Evolutionary conservation across 2,329 filamentous ascomycete genomes (phyloP).

Genomic region (Ascosphaera apis): DNA sequence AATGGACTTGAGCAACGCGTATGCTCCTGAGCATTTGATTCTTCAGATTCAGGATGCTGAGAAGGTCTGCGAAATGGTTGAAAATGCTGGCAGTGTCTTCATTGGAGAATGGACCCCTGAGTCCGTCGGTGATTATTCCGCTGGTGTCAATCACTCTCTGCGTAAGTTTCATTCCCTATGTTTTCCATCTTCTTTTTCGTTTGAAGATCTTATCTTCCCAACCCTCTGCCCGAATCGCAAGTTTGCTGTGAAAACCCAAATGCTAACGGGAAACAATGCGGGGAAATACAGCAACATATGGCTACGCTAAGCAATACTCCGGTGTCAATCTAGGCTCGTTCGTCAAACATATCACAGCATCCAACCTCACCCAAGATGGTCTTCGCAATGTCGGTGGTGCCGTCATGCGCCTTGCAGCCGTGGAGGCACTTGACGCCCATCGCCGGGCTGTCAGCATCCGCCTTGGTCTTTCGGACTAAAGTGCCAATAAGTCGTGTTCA

Average conservation of each 20-base stretch:
- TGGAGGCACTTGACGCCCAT: conserved; percentile 89
- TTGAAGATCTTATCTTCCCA: conserved; percentile 5
- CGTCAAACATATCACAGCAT: conserved; percentile 93
- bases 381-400: conserved; percentile 65
- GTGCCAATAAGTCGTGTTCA: conserved; percentile 13
- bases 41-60: conserved; percentile 64
- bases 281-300: conserved; percentile 80
- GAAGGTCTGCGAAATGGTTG: conserved; percentile 49
- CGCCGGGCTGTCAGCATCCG: conserved; percentile 47
- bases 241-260: no score
- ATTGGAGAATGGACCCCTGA: conserved; percentile 93
- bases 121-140: conserved; percentile 93
- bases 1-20: conserved; percentile 68
- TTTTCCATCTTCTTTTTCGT: not conserved
- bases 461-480: no score
- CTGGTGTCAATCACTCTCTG: conserved; percentile 89
- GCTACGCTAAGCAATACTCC: conserved; percentile 95
- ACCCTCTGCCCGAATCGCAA: no score
- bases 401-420: conserved; percentile 85
- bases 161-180: conserved; percentile 38
- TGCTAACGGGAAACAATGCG: no score
- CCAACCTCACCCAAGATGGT: conserved; percentile 67
- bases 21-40: conserved; percentile 92
- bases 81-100: conserved; percentile 92
- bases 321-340: conserved; percentile 92